phyloP scores from a whole-genome alignment of 805 yeast genomes.

The Candida montana region DNA sequence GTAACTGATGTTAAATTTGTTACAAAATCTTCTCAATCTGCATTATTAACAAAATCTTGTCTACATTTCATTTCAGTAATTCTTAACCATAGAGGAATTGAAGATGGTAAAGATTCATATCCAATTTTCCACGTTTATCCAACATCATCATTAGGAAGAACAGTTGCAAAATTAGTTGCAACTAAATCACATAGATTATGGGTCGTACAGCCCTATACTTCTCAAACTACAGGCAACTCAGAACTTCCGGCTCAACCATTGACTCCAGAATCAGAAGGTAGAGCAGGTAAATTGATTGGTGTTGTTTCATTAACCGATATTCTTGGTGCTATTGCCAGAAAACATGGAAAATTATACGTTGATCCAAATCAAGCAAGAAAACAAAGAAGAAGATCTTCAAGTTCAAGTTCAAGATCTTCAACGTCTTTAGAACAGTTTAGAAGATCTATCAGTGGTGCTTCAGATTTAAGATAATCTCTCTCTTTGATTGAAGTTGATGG shows the following conservation, averaged over 20 bases:
- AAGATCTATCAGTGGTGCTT: constrained; percentile 35
- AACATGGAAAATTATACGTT: constrained; percentile 55
- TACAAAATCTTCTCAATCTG: constrained; percentile 81
- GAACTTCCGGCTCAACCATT: constrained; percentile 22
- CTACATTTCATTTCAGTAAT: constrained; percentile 84
- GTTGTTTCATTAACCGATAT: constrained; percentile 91
- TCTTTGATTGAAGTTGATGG: too few species aligned
- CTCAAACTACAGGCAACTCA: constrained; percentile 19
- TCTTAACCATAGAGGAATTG: constrained; percentile 81
- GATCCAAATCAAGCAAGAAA: constrained; percentile 88
- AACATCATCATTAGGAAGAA: constrained; percentile 74
- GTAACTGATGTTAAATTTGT: constrained; percentile 91
- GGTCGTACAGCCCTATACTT: constrained; percentile 61
- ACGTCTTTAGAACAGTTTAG: constrained; percentile 36
- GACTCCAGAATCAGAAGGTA: constrained; percentile 38
- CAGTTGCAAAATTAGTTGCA: constrained; percentile 92
- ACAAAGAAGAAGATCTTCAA: constrained; percentile 63
- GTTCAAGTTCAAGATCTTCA: constrained; percentile 28
- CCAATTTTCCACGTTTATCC: constrained; percentile 93
- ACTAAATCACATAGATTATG: constrained; percentile 88
- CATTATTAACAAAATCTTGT: constrained; percentile 74
- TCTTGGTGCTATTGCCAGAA: constrained; percentile 71
- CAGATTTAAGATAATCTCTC: constrained; percentile 23
- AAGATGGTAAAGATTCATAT: constrained; percentile 92
- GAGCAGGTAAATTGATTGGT: constrained; percentile 81